A percentile compares a stretch with the other conserved stretches of the same genome.
These are phyloP conservation scores for Sphaerulina vaccinii DNA, from an alignment of 2,329 filamentous ascomycete species.

Conservation along the genomic window DNA sequence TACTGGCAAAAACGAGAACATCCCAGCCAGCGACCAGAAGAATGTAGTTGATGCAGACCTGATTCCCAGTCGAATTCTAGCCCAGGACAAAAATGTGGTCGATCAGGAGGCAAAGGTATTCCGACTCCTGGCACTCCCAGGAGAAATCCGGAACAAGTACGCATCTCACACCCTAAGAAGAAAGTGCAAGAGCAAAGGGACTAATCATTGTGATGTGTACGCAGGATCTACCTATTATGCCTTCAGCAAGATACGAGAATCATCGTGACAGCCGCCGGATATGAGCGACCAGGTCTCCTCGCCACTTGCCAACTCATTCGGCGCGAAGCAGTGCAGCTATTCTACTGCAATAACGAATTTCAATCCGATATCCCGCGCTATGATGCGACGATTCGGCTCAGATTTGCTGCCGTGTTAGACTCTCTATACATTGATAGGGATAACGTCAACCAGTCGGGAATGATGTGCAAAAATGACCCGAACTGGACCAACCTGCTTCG, in stretches of 20 bases:
- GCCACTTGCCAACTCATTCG: neutral
- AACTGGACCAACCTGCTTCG: neutral
- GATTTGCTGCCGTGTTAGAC: neutral
- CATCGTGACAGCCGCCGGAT: neutral
- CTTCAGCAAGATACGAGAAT: neutral
- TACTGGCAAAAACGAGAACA: too few species aligned
- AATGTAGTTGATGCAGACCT: too few species aligned
- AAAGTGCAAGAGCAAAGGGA: too few species aligned
- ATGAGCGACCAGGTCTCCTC: neutral
- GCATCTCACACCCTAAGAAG: too few species aligned
- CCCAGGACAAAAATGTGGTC: too few species aligned
- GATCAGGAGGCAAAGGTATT: too few species aligned
- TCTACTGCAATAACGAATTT: neutral
- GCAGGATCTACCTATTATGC: neutral
- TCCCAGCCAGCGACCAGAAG: too few species aligned
- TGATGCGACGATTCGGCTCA: neutral
- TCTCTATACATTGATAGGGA: neutral
- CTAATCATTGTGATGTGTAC: too few species aligned
- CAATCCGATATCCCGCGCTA: neutral
- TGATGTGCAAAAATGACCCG: too few species aligned
- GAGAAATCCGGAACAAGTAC: neutral
- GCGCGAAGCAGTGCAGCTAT: neutral
- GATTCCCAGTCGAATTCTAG: too few species aligned
- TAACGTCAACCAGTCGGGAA: neutral
- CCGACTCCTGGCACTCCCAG: neutral